phyloP scores from a whole-genome alignment of 345 rosid species.

The Noccaea caerulescens region DNA sequence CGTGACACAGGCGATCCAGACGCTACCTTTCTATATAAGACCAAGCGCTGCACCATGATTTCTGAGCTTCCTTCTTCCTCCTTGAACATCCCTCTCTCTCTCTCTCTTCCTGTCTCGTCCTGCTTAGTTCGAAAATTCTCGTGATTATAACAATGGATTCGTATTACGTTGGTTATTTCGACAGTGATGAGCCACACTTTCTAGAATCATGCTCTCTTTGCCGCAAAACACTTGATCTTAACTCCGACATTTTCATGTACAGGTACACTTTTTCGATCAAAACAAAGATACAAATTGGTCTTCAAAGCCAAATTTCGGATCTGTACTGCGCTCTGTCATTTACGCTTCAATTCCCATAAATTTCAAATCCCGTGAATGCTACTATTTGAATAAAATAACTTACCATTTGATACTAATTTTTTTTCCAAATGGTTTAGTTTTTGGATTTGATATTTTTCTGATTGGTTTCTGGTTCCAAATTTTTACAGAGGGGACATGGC shows the following conservation, averaged over 20 bases:
- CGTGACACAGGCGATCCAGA: constrained; percentile 38
- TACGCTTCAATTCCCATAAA: too few relatives aligned
- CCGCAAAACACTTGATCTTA: constrained; percentile 57
- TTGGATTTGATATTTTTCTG: not conserved
- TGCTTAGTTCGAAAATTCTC: too few relatives aligned
- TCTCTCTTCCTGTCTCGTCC: not conserved
- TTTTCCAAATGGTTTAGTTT: too few relatives aligned
- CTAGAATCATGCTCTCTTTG: constrained; percentile 79
- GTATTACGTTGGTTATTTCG: constrained; percentile 43
- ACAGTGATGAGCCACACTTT: constrained; percentile 57
- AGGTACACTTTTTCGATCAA: constrained; percentile 48
- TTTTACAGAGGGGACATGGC: constrained; percentile 41
- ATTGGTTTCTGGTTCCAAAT: not conserved
- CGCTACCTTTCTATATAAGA: constrained; percentile 26
- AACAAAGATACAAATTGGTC: not conserved
- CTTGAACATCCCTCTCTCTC: too few relatives aligned
- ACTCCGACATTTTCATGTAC: constrained; percentile 92
- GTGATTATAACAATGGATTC: constrained; percentile 27
- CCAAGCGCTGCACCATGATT: not conserved
- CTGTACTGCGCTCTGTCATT: not conserved
- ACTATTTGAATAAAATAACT: not conserved
- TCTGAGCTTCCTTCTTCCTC: not conserved
- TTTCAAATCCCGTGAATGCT: too few relatives aligned
- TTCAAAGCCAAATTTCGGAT: not conserved
- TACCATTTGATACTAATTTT: not conserved